Conservation (phyloP, 2,329 filamentous ascomycete genomes). For the Magnaporthiopsis poae region DNA sequence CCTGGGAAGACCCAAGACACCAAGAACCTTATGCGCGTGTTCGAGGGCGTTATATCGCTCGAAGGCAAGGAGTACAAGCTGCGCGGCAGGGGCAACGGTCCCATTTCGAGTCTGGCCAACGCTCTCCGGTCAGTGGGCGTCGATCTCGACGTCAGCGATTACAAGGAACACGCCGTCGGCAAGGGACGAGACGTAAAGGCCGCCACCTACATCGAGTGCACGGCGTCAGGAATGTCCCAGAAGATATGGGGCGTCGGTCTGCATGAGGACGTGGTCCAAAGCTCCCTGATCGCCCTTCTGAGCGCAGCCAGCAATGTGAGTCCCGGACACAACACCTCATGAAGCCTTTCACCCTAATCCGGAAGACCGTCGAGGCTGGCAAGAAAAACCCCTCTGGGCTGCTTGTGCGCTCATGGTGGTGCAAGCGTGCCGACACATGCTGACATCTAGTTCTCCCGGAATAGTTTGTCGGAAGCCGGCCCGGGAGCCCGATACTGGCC, state of each 20-base stretch:
- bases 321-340: constrained; percentile 15
- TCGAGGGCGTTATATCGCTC: constrained; percentile 74
- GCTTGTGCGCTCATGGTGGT: neutral
- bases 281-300: constrained; percentile 74
- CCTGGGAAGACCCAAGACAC: constrained; percentile 66
- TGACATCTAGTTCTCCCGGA: constrained; percentile 3
- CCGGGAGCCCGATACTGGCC: constrained; percentile 58
- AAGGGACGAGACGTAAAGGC: constrained; percentile 74
- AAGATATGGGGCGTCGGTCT: constrained; percentile 86
- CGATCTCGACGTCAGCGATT: constrained; percentile 82
- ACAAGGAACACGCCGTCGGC: constrained; percentile 92
- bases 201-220: constrained; percentile 92
- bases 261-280: constrained; percentile 85
- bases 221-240: constrained; percentile 52
- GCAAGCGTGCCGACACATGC: neutral
- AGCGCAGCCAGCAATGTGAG: constrained; percentile 78
- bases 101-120: constrained; percentile 77
- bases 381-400: neutral
- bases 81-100: constrained; percentile 74
- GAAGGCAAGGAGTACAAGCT: constrained; percentile 72
- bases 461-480: constrained; percentile 63
- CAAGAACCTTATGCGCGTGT: constrained; percentile 68
- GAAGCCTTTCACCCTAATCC: neutral
- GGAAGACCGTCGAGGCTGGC: neutral
- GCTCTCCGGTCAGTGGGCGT: constrained; percentile 71